These are phyloP conservation scores for Phytophthora sp. DNA, from an alignment of 352 stramenopile genomes.

Conservation along the genomic window DNA sequence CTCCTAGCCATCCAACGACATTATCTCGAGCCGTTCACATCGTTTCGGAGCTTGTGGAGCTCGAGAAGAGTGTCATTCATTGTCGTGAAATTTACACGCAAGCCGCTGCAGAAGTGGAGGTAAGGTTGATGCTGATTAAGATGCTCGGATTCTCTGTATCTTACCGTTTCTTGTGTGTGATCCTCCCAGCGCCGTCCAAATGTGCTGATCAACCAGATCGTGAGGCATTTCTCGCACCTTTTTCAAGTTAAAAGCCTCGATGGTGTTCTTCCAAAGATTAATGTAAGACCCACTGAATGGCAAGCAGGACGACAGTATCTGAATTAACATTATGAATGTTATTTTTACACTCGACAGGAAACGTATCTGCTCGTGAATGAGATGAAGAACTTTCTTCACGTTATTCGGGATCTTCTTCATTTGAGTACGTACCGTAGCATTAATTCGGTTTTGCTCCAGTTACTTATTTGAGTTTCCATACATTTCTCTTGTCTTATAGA, in stretches of 20 bases:
- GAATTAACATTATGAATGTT: neutral
- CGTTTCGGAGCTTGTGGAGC: constrained; percentile 79
- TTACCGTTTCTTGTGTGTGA: constrained; percentile 8
- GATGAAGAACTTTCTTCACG: constrained; percentile 85
- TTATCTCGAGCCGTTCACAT: constrained; percentile 70
- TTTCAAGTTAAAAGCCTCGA: constrained; percentile 89
- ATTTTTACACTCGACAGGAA: constrained; percentile 48
- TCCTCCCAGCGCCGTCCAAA: constrained; percentile 65
- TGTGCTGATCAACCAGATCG: constrained; percentile 86
- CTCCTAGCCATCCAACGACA: constrained; percentile 37
- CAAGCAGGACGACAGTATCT: neutral
- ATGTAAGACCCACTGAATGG: constrained; percentile 44
- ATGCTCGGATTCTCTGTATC: constrained; percentile 1
- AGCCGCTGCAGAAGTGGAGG: constrained; percentile 81
- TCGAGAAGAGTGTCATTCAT: constrained; percentile 85
- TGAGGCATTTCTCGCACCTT: constrained; percentile 87
- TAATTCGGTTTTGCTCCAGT: neutral
- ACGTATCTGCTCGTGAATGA: constrained; percentile 88
- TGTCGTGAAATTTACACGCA: constrained; percentile 81
- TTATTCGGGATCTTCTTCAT: constrained; percentile 61
- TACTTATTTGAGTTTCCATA: neutral
- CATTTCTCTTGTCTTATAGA: constrained; percentile 40
- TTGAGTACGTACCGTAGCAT: constrained; percentile 60
- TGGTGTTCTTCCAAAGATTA: constrained; percentile 91
- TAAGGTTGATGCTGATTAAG: constrained; percentile 24